Evolutionary conservation across 306 rosid species (phyloP).

Genomic region (Luffa aegyptiaca): DNA sequence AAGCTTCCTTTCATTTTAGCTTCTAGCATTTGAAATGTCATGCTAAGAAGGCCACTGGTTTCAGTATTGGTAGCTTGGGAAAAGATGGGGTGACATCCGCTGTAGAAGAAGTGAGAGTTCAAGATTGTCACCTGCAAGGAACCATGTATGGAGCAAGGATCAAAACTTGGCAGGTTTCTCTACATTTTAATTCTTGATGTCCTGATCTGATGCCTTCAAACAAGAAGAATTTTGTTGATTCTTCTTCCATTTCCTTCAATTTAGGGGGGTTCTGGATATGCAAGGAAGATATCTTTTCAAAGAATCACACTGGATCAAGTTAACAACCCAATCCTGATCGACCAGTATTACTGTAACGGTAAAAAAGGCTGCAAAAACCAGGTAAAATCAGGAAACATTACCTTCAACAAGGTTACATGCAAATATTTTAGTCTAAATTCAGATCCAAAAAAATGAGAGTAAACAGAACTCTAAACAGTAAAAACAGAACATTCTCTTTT

Average conservation of each 20-base stretch:
- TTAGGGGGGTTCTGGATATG: slow-evolving; percentile 14
- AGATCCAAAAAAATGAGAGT: neutral
- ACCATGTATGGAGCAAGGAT: slow-evolving; percentile 18
- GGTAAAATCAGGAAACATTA: neutral
- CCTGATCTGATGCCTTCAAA: neutral
- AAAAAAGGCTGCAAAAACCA: neutral
- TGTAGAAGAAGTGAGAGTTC: slow-evolving; percentile 18
- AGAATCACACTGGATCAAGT: slow-evolving; percentile 6
- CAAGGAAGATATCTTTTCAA: slow-evolving; percentile 2
- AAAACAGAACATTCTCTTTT: neutral
- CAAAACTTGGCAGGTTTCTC: slow-evolving; percentile 34
- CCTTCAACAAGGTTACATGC: neutral
- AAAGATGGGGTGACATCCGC: neutral
- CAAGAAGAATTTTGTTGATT: neutral
- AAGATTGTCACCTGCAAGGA: slow-evolving; percentile 23
- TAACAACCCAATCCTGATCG: neutral
- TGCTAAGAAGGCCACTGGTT: neutral
- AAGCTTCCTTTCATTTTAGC: neutral
- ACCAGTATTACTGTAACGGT: slow-evolving; percentile 9
- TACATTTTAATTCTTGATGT: neutral
- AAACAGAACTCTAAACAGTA: neutral
- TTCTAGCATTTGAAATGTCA: neutral
- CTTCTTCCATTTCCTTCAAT: neutral
- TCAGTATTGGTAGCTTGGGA: slow-evolving; percentile 40
- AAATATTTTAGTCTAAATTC: neutral